Percentiles rank a stretch among this genome's conserved stretches.
Evolutionary conservation across 768 basidiomycete genomes (phyloP).

Genomic region (Phlebiopsis gigantea): DNA sequence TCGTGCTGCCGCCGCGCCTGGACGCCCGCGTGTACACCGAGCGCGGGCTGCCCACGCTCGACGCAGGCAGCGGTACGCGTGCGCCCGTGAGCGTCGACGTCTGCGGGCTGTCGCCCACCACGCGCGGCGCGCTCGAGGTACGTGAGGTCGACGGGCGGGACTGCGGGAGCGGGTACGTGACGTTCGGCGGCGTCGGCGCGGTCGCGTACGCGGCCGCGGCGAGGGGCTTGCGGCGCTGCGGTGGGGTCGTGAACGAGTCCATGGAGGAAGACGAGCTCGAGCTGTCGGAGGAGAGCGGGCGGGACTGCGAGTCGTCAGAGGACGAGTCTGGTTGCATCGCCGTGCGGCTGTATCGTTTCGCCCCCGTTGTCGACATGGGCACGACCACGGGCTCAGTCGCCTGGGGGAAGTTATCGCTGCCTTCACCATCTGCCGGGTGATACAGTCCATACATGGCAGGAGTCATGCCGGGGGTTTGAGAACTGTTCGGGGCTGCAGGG

Average conservation of each 20-base stretch:
- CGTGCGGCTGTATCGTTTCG: conserved; percentile 13
- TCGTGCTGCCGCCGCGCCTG: not conserved
- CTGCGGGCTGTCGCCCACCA: not conserved
- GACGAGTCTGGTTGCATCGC: conserved; percentile 9
- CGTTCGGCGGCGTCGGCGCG: conserved; percentile 19
- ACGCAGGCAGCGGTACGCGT: conserved; percentile 10
- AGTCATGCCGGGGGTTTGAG: conserved; percentile 25
- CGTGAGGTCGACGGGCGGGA: conserved; percentile 3
- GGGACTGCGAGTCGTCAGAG: conserved; percentile 20
- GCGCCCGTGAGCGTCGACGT: conserved; percentile 2
- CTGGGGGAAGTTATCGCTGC: conserved; percentile 14
- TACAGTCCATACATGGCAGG: conserved; percentile 22
- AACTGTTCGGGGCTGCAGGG: conserved; percentile 11
- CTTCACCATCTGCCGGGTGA: conserved; percentile 14
- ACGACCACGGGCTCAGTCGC: conserved; percentile 8
- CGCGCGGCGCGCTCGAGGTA: no score
- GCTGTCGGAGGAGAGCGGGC: conserved; percentile 17
- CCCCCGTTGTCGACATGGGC: not conserved
- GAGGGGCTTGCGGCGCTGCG: conserved; percentile 14
- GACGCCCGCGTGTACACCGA: conserved; percentile 10
- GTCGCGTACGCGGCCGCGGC: conserved; percentile 17
- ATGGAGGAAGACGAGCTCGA: conserved; percentile 24
- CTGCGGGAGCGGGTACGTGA: conserved; percentile 21
- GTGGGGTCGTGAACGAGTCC: conserved; percentile 33
- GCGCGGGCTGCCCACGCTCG: conserved; percentile 13